Conservation (phyloP, 2,329 filamentous ascomycete species). For the Xylaria sp. region DNA sequence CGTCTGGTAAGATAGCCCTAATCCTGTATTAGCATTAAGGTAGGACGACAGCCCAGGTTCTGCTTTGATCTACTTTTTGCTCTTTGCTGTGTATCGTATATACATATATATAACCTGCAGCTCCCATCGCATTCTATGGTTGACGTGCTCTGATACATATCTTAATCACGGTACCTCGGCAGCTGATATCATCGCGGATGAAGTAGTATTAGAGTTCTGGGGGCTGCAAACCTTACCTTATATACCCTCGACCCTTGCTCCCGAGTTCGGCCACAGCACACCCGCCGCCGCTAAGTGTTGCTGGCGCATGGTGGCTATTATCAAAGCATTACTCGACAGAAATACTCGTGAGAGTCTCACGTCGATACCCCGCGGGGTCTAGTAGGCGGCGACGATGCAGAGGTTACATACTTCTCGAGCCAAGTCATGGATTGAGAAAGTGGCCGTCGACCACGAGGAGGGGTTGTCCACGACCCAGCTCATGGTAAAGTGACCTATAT, state of each 20-base stretch:
- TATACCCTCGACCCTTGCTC: constrained; percentile 3
- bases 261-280: background rate
- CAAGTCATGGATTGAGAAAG: constrained; percentile 58
- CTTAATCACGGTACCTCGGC: background rate
- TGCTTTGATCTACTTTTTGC: background rate
- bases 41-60: background rate
- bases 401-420: constrained; percentile 46
- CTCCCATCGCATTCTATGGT: background rate
- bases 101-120: constrained; percentile 23
- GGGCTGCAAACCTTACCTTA: background rate
- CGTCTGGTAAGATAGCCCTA: constrained; percentile 1
- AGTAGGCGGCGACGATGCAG: constrained; percentile 34
- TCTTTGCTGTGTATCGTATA: too few relatives aligned
- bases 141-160: background rate
- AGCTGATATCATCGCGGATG: background rate
- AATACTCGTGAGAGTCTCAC: constrained; percentile 16
- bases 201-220: constrained; percentile 19
- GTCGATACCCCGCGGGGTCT: background rate
- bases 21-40: constrained; percentile 8
- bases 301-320: constrained; percentile 26
- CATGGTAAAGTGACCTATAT: constrained; percentile 59
- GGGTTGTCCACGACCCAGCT: constrained; percentile 80
- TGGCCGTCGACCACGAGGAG: constrained; percentile 76
- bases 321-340: constrained; percentile 35
- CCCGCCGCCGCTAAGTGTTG: background rate